Conservation (phyloP, 2,329 filamentous ascomycete species). For the Beauveria varroae region DNA sequence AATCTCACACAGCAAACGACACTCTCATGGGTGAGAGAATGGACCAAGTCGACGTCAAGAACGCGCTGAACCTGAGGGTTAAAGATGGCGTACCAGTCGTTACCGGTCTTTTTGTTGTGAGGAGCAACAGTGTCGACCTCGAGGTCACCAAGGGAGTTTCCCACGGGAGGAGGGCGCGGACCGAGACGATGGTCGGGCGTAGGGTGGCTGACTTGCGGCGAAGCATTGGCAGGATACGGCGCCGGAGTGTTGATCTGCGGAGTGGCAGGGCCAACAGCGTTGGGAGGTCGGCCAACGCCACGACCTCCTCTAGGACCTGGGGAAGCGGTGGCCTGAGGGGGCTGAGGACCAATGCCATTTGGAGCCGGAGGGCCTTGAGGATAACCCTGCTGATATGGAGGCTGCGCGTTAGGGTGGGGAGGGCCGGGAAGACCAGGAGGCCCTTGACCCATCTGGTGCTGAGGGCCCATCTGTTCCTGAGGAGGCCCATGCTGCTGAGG, state of each 20-base stretch:
- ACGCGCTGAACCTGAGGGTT: conserved; percentile 85
- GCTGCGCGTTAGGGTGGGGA: conserved; percentile 57
- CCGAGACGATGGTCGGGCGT: conserved; percentile 61
- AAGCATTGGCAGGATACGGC: conserved; percentile 76
- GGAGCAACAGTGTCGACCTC: conserved; percentile 79
- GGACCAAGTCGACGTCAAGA: conserved; percentile 87
- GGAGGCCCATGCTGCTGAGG: conserved; percentile 64
- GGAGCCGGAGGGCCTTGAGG: conserved; percentile 47
- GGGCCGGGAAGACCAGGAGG: conserved; percentile 58
- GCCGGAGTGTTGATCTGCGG: conserved; percentile 86
- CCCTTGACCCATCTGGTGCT: conserved; percentile 61
- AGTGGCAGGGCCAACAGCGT: conserved; percentile 64
- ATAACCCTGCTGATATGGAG: conserved; percentile 64
- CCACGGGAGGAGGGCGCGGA: conserved; percentile 42
- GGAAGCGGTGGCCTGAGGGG: conserved; percentile 76
- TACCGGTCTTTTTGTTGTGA: conserved; percentile 79
- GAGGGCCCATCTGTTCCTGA: conserved; percentile 49
- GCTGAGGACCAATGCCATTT: conserved; percentile 72
- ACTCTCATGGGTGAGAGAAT: conserved; percentile 88
- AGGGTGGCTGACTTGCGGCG: conserved; percentile 81
- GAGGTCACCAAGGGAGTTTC: conserved; percentile 70
- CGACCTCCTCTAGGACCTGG: conserved; percentile 78
- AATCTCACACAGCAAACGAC: conserved; percentile 98
- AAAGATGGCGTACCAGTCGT: conserved; percentile 96
- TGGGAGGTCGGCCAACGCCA: conserved; percentile 58